These are phyloP conservation scores for Kazachstania africana DNA, from an alignment of 805 yeast genomes.

Conservation along the genomic window DNA sequence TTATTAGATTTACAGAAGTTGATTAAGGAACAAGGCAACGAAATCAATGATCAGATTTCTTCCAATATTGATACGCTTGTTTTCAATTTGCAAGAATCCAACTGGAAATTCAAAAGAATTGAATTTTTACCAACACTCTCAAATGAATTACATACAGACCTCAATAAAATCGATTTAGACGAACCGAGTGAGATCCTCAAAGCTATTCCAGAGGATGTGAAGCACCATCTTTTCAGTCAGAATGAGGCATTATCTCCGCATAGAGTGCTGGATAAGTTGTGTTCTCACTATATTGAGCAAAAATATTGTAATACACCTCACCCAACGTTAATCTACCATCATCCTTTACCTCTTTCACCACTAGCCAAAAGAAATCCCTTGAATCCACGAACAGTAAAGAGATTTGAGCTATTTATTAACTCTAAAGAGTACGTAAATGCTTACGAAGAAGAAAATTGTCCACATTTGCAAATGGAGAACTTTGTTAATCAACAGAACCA, in stretches of 20 bases:
- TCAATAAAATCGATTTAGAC: slow-evolving; percentile 24
- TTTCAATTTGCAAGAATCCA: slow-evolving; percentile 5
- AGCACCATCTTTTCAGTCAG: slow-evolving; percentile 1
- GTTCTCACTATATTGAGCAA: slow-evolving; percentile 54
- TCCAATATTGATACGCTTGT: slow-evolving; percentile 1
- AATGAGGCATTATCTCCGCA: slow-evolving; percentile 32
- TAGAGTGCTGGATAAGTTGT: slow-evolving; percentile 53
- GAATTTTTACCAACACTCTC: slow-evolving; percentile 24
- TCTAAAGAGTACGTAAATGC: slow-evolving; percentile 84
- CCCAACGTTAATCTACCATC: slow-evolving; percentile 72
- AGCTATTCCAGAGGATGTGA: slow-evolving; percentile 5
- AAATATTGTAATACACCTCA: slow-evolving; percentile 29
- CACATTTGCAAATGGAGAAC: slow-evolving; percentile 54
- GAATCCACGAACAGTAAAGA: slow-evolving; percentile 34
- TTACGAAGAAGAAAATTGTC: slow-evolving; percentile 92
- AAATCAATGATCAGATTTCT: background rate
- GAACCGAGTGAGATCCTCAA: slow-evolving; percentile 11
- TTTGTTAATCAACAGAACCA: slow-evolving; percentile 44
- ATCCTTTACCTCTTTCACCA: slow-evolving; percentile 80
- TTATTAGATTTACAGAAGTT: slow-evolving; percentile 11
- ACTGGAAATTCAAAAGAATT: slow-evolving; percentile 21
- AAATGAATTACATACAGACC: slow-evolving; percentile 12
- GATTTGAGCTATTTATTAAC: slow-evolving; percentile 77
- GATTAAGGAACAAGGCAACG: background rate
- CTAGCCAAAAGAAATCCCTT: slow-evolving; percentile 55